Conservation (phyloP, 2,329 filamentous ascomycete species). For the Ilyonectria sp. region DNA sequence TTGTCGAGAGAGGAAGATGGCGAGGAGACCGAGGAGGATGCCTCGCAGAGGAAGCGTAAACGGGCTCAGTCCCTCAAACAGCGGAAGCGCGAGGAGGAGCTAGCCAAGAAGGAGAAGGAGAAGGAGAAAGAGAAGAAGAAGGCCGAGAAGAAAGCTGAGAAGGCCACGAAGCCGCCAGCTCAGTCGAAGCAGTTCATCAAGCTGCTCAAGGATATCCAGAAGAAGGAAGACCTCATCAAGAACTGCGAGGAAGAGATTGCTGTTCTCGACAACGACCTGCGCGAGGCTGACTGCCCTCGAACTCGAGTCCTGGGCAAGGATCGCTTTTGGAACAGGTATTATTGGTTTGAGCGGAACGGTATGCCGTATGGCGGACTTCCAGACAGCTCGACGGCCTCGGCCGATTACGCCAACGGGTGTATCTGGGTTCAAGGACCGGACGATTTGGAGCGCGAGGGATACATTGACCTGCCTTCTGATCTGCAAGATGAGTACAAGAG, state of each 20-base stretch:
- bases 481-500: conserved; percentile 82
- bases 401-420: conserved; percentile 93
- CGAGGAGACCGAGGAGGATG: conserved; percentile 81
- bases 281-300: conserved; percentile 93
- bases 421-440: conserved; percentile 98
- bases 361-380: conserved; percentile 96
- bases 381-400: conserved; percentile 87
- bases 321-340: conserved; percentile 98
- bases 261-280: conserved; percentile 89
- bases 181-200: conserved; percentile 92
- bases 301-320: conserved; percentile 93
- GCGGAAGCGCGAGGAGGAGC: conserved; percentile 83
- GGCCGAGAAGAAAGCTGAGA: conserved; percentile 46
- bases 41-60: conserved; percentile 67
- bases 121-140: conserved; percentile 67
- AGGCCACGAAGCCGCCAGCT: conserved; percentile 75
- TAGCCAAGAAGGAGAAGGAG: conserved; percentile 68
- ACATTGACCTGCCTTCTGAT: conserved; percentile 82
- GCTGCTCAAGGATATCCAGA: conserved; percentile 89
- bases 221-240: conserved; percentile 85
- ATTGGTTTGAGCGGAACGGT: conserved; percentile 98
- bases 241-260: conserved; percentile 89
- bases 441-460: conserved; percentile 87
- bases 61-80: conserved; percentile 75
- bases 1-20: conserved; percentile 72